Evolutionary conservation across 2,329 filamentous ascomycete species (phyloP), one percentile per base, ranked within the genome.

Genomic region (Claviceps sp.): DNA sequence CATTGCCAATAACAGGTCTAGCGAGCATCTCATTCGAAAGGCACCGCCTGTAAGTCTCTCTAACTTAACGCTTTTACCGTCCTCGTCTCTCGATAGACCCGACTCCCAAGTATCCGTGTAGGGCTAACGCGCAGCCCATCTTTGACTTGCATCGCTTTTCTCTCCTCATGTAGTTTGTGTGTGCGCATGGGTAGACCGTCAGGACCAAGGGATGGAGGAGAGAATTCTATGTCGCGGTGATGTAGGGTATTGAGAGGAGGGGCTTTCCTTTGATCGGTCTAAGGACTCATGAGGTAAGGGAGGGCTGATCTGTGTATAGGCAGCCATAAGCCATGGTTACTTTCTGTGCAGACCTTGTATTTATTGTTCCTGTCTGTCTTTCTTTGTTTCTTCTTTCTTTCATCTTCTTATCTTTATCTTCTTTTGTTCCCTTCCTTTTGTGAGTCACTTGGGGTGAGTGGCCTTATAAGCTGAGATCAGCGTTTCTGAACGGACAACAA

Each of bases 401-500:
- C 9, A 2, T 37, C 22, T 38, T 30, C 22, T 37, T 22, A 22
- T 37, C n/a, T 22, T 20, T 9, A 7, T 8, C 11, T 22, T 47
- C 11, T 4, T 22, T 16, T 38, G 30, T 8, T 26, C 22, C 22
- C 20, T 34, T 11, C 11, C 16, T 34, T 49, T 43, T 16, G 30
- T 34, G 30, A 34, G 30, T 34, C 9, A 34, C 30, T 11, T 11
- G 30, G 30, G 9, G 9, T 18, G 9, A 2, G 14, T 50, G 22
- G 8, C 14, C 36, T 26, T 30, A 20, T 46, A 45, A 48, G 30
- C 38, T 36, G 2, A 5, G 2, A 55, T 67, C 57, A 68, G 56
- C 61, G 65, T 34, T 64, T 63, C 43, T 59, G 64, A 38, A 66
- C 61, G 22, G 63, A 56, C 30, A 63, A 58, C 9, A 61, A 53